Evolutionary conservation across 2,329 filamentous ascomycete genomes (phyloP).

Genomic region (Venturia pyrina): DNA sequence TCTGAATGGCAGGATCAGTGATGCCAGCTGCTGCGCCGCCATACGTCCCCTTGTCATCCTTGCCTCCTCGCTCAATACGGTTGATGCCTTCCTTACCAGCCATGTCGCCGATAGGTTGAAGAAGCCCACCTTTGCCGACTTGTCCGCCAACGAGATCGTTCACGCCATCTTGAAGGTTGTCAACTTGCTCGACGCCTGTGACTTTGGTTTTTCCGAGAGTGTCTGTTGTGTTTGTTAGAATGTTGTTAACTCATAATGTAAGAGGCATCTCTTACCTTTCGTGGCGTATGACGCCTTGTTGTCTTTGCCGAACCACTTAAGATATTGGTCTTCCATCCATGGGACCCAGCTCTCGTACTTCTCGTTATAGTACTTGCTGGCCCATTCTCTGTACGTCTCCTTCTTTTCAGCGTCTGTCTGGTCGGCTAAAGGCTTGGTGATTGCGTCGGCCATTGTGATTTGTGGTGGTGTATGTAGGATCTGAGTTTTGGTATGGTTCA

Average conservation of each 20-base stretch:
- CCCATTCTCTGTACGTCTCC: slow-evolving; percentile 33
- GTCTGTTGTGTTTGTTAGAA: slow-evolving; percentile 34
- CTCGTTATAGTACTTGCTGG: slow-evolving; percentile 55
- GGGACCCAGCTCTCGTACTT: slow-evolving; percentile 69
- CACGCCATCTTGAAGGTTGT: slow-evolving; percentile 58
- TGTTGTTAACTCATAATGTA: neutral
- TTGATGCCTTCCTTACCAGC: slow-evolving; percentile 56
- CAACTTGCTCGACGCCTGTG: slow-evolving; percentile 55
- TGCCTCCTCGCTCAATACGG: slow-evolving; percentile 53
- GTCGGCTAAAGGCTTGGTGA: neutral
- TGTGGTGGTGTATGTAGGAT: neutral
- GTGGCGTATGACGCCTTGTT: slow-evolving; percentile 66
- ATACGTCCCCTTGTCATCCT: slow-evolving; percentile 49
- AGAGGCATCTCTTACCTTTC: slow-evolving; percentile 42
- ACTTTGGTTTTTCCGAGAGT: slow-evolving; percentile 60
- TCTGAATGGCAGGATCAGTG: slow-evolving; percentile 22
- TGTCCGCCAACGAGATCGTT: slow-evolving; percentile 53
- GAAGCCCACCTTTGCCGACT: slow-evolving; percentile 57
- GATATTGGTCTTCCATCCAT: slow-evolving; percentile 65
- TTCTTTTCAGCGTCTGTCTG: slow-evolving; percentile 3
- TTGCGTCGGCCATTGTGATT: neutral
- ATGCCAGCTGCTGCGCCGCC: slow-evolving; percentile 25
- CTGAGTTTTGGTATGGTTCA: neutral
- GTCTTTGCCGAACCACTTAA: slow-evolving; percentile 64
- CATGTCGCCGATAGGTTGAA: slow-evolving; percentile 53